Conservation (phyloP, 208 protist species). For the Acanthamoeba healyi region DNA sequence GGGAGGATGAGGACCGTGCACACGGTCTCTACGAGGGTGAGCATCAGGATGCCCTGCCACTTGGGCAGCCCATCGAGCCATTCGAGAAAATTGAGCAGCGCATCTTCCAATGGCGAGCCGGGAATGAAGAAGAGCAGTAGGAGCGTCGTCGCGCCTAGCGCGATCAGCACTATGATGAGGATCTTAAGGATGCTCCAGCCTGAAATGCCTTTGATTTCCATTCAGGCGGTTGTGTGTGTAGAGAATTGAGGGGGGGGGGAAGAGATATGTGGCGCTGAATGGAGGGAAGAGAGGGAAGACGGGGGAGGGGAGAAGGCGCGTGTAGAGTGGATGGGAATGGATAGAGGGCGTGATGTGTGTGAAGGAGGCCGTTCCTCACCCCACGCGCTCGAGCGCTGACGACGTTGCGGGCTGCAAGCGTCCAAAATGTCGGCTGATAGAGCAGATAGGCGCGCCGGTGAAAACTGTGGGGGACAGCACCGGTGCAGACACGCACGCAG, state of each 20-base stretch:
- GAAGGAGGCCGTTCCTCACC: neutral
- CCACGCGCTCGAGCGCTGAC: neutral
- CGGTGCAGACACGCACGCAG: neutral
- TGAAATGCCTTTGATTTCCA: constrained; percentile 39
- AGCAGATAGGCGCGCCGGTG: neutral
- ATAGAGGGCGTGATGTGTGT: neutral
- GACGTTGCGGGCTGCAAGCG: neutral
- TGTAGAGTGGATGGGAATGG: neutral
- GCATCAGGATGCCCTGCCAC: constrained; percentile 10
- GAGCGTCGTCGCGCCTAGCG: neutral
- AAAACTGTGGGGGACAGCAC: neutral
- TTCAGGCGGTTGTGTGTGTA: neutral
- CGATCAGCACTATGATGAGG: constrained; percentile 30
- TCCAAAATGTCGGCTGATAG: constrained; percentile 20
- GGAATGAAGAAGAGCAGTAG: constrained; percentile 56
- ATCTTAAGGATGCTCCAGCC: constrained; percentile 21
- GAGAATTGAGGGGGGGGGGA: neutral
- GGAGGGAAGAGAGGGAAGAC: neutral
- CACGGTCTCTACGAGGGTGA: constrained; percentile 43
- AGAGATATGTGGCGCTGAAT: neutral
- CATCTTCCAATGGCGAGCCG: constrained; percentile 12
- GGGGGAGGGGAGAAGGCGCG: neutral
- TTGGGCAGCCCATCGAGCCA: constrained; percentile 9
- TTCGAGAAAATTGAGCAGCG: constrained; percentile 12
- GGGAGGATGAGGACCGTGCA: constrained; percentile 35